A percentile compares a stretch with the other conserved stretches of the same genome.
Conservation (phyloP, 164 flowering plant genomes). For the Taxillus chinensis region DNA sequence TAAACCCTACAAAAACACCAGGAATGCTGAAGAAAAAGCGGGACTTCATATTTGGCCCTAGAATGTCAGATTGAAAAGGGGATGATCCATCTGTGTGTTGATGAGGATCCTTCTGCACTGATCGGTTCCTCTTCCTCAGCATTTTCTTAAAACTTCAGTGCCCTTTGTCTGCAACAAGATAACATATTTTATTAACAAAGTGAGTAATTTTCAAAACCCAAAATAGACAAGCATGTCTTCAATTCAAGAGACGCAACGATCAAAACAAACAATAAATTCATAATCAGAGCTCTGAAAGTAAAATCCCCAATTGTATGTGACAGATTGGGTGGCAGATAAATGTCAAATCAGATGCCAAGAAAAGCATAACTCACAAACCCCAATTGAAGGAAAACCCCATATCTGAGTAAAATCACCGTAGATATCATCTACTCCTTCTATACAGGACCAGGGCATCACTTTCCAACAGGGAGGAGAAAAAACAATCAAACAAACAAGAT, state of each 20-base stretch:
- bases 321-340: background rate
- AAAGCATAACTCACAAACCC: background rate
- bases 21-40: slow-evolving; percentile 49
- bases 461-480: background rate
- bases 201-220: background rate
- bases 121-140: slow-evolving; percentile 72
- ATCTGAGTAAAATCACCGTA: background rate
- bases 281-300: no score
- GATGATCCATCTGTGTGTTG: slow-evolving; percentile 35
- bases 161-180: slow-evolving; percentile 12
- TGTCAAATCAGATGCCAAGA: no score
- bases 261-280: background rate
- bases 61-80: slow-evolving; percentile 21
- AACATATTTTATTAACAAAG: slow-evolving; percentile 2
- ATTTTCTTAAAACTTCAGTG: slow-evolving; percentile 25
- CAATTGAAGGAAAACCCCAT: background rate
- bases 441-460: background rate
- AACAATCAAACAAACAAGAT: background rate
- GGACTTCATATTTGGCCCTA: slow-evolving; percentile 27
- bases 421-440: background rate
- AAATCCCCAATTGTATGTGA: background rate
- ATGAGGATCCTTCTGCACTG: slow-evolving; percentile 38
- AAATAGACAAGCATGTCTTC: background rate
- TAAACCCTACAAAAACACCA: slow-evolving; percentile 60
- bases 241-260: background rate